Evolutionary conservation across 116 monocot species (phyloP), one percentile per base, ranked within the genome.

Genomic region (Trichopus zeylanicus): DNA sequence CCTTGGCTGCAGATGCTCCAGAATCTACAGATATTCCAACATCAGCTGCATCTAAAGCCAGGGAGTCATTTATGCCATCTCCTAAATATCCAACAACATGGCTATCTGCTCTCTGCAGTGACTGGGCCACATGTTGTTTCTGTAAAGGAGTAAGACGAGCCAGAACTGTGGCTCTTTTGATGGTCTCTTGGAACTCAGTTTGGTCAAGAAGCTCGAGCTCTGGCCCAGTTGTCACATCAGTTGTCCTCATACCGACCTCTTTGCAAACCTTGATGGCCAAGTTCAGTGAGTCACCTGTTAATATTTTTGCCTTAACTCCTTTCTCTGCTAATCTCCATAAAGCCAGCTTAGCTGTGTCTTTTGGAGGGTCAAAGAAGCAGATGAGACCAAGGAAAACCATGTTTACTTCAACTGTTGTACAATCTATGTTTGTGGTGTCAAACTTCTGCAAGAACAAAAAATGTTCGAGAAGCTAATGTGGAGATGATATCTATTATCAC

Each of bases 1-100:
- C 66, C 57, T 80, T 80, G 6, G 80, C 70, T n/a, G 61, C 64
- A 39, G 57, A 51, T 66, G 67, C 75, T 54, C 67, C 80, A 19
- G 75, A 75, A 48, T 80, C 75, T 19, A 75, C 80, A 1, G 80
- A 80, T 24, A 80, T 75, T 20, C 75, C 80, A 51, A 80, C 67
- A 71, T 80, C 60, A 24, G 79, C 79, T 24, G 70, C 70, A 57
- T 74, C 66, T 26, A 79, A 23, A 39, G 79, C 79, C 15, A 70
- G 67, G 7, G 79, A 74, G 56, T 79, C 79, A 63, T 79, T 79
- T 33, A 79, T 53, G 48, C 79, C 79, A 61, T 79, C 79, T 26
- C 79, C 79, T 19, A 79, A 29, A 29, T 56, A 79, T 21, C 79
- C 79, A 27, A 79, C 79, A 38, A 79, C 66, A 67, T 74, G 69